These are phyloP conservation scores for Adansonia madagascariensis DNA, from an alignment of 441 rosid genomes.

Conservation along the genomic window DNA sequence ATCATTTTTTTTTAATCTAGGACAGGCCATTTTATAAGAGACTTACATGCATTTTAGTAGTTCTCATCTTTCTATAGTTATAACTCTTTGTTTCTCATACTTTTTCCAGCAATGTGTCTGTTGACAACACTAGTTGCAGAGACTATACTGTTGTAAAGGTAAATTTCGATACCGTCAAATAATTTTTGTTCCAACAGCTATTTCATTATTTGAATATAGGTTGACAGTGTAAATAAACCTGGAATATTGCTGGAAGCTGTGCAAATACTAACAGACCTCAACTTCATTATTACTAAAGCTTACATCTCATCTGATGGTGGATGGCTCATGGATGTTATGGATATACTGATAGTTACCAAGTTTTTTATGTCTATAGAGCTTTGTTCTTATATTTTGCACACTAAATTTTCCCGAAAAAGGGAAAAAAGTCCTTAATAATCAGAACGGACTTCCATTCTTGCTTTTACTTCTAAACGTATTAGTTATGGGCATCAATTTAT, in stretches of 20 bases:
- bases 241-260: slow-evolving; percentile 95
- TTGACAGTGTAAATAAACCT: slow-evolving; percentile 89
- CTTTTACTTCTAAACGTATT: not conserved
- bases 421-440: not conserved
- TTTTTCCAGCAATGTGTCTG: slow-evolving; percentile 64
- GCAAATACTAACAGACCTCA: slow-evolving; percentile 81
- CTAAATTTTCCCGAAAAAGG: not conserved
- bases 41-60: not conserved
- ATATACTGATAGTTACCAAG: not conserved
- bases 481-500: slow-evolving; percentile 4
- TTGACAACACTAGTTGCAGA: slow-evolving; percentile 69
- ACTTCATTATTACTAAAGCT: slow-evolving; percentile 82
- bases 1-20: not conserved
- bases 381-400: not conserved
- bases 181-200: slow-evolving; percentile 16
- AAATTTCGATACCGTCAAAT: slow-evolving; percentile 1
- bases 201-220: slow-evolving; percentile 41
- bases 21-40: not conserved
- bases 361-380: not conserved
- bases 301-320: slow-evolving; percentile 96
- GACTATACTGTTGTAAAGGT: slow-evolving; percentile 81
- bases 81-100: slow-evolving; percentile 7
- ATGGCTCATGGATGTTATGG: slow-evolving; percentile 96
- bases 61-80: not conserved
- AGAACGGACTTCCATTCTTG: not conserved